These are phyloP conservation scores for Diversispora eburnea DNA, from an alignment of 192 early-diverging fungal genomes.

Conservation along the genomic window DNA sequence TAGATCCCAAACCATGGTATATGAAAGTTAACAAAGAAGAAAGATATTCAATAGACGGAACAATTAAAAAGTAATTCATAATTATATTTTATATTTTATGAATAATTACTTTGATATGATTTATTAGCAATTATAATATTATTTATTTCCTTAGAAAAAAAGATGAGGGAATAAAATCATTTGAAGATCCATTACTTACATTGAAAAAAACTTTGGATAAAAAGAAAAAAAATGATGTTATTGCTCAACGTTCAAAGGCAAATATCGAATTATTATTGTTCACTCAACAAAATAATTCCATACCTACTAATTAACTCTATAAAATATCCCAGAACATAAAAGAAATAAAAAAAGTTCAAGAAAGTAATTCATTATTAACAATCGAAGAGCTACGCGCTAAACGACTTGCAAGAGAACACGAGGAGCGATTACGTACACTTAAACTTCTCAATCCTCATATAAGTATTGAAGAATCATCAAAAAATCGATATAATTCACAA, in stretches of 20 bases:
- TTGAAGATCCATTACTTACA: slow-evolving; percentile 40
- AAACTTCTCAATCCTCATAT: slow-evolving; percentile 31
- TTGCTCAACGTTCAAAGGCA: not conserved
- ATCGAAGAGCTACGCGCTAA: slow-evolving; percentile 47
- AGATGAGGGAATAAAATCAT: slow-evolving; percentile 28
- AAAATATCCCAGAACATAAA: not conserved
- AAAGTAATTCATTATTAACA: slow-evolving; percentile 24
- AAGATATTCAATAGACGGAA: not conserved
- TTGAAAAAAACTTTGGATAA: slow-evolving; percentile 36
- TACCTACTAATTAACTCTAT: not conserved
- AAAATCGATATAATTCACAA: slow-evolving; percentile 47
- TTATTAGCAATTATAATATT: too few relatives aligned
- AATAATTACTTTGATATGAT: not conserved
- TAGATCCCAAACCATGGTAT: slow-evolving; percentile 22
- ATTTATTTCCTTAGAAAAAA: slow-evolving; percentile 3
- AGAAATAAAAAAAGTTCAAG: not conserved
- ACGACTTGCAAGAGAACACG: slow-evolving; percentile 41
- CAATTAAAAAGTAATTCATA: not conserved
- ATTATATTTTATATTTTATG: not conserved
- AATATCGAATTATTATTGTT: not conserved
- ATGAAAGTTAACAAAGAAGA: not conserved
- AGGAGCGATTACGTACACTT: slow-evolving; percentile 34
- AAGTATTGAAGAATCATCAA: not conserved
- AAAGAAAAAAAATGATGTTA: slow-evolving; percentile 23
- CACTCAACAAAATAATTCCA: not conserved